These are phyloP conservation scores for Coprinellus micaceus DNA, from an alignment of 768 basidiomycete species.

Conservation along the genomic window DNA sequence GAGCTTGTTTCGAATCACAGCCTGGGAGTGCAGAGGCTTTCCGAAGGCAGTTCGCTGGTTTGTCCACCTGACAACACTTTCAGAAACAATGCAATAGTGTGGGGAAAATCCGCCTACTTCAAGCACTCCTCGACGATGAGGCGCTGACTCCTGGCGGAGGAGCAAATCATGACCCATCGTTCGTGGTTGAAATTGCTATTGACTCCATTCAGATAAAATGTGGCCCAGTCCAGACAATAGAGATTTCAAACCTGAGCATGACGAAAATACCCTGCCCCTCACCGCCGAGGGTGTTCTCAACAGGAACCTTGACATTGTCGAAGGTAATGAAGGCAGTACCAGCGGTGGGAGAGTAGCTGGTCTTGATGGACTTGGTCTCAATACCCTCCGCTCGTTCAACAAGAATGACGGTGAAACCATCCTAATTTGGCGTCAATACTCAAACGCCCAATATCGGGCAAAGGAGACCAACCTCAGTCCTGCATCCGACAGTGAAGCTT, in stretches of 20 bases:
- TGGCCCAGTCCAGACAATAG: background rate
- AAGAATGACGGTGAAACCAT: conserved; percentile 80
- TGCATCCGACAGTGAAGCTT: conserved; percentile 67
- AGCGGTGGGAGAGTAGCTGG: conserved; percentile 68
- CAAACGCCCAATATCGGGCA: background rate
- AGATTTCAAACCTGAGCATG: conserved; percentile 38
- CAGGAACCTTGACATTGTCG: conserved; percentile 80
- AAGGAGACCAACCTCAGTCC: conserved; percentile 41
- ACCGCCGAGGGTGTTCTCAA: conserved; percentile 77
- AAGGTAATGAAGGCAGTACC: conserved; percentile 79
- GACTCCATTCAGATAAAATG: conserved; percentile 1
- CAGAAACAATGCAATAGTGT: background rate
- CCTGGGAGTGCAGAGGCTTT: conserved; percentile 76
- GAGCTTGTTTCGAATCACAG: conserved; percentile 86
- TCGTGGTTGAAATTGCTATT: conserved; percentile 90
- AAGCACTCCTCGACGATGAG: conserved; percentile 13
- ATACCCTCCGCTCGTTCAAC: conserved; percentile 81
- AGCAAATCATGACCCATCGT: conserved; percentile 87
- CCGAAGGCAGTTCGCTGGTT: conserved; percentile 88
- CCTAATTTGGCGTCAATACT: conserved; percentile 20
- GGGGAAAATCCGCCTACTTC: background rate
- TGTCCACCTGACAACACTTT: conserved; percentile 57
- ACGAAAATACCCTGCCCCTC: conserved; percentile 67
- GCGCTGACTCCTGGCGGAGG: conserved; percentile 45
- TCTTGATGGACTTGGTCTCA: conserved; percentile 84